Evolutionary conservation across 1,284 basidiomycete species (phyloP), one percentile per base, ranked within the genome.

Genomic region (Xerocomus minutiporus): DNA sequence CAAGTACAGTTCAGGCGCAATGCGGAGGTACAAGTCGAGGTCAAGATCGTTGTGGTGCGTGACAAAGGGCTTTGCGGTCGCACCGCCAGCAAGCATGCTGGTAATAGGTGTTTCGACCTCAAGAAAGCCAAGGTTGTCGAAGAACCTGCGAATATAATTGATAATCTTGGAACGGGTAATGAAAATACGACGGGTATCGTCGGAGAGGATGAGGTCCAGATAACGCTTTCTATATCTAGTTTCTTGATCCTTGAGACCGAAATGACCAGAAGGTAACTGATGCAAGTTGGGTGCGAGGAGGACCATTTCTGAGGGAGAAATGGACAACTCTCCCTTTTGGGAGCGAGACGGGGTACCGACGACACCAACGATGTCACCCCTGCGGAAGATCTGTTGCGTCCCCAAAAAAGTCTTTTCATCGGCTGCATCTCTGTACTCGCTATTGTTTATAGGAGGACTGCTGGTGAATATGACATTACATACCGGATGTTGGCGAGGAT

Each of bases 21-120:
- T 86, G 61, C 96, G 93, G 66, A 99, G 90, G 81, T 90, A 98
- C n/a, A 99, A 79, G 72, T 99, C 95, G 62, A 99, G 84, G 73
- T 93, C 82, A 61, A 99, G 87, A 70, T 98, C 96, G 75, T 99
- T 99, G 77, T 99, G 96, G 72, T 98, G 95, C 0, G 96, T 99
- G 69, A 99, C 70, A 76, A 99, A 99, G 2, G 96, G 96, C 80
- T 98, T 99, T 63, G 96, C 96, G 5, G 94, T 98, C 31, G 96
- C 96, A 55, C 96, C 96, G 51, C 96, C 96, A 7, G 97, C 97
- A 59, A 93, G 86, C 80, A 97, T 86, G 71, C 90, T 95, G 76
- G 93, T 99, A 82, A 99, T 97, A 8, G 97, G 96, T 6, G 96
- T 99, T 75, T 99, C 96, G 56, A 99, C 95, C 75, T 99, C 97